These are phyloP conservation scores for Recurvomyces mirabilis DNA, from an alignment of 495 filamentous ascomycete species.

Conservation along the genomic window DNA sequence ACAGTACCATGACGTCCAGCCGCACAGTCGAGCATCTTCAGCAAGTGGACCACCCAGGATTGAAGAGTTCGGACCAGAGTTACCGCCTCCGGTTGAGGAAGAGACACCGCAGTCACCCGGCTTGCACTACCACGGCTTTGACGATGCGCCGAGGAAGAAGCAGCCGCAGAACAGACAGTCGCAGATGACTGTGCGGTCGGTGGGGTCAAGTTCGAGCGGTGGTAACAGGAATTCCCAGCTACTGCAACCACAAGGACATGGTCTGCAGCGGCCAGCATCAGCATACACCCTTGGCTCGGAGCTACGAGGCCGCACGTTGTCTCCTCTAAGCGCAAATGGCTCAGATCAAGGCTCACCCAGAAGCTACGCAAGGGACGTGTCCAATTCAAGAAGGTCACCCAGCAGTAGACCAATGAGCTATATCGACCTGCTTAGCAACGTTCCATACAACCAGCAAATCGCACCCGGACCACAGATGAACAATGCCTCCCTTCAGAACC, in stretches of 20 bases:
- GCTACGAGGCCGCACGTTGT: conserved; percentile 46
- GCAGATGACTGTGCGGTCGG: conserved; percentile 10
- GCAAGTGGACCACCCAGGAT: conserved; percentile 5
- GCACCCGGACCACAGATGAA: conserved; percentile 64
- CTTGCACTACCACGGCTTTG: conserved; percentile 20
- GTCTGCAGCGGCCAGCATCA: conserved; percentile 55
- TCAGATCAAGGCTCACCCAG: conserved; percentile 32
- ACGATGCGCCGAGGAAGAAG: conserved; percentile 13
- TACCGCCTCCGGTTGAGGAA: background rate
- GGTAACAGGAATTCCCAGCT: conserved; percentile 5
- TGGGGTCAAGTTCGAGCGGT: conserved; percentile 9
- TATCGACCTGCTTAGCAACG: conserved; percentile 67
- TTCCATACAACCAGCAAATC: conserved; percentile 77
- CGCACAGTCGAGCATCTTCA: conserved; percentile 11
- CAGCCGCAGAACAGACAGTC: conserved; percentile 7
- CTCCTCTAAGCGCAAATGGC: conserved; percentile 31
- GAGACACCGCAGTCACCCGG: background rate
- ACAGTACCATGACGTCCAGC: background rate
- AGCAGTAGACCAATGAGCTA: conserved; percentile 71
- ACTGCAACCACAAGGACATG: conserved; percentile 26
- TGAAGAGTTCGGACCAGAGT: conserved; percentile 12
- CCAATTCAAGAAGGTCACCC: conserved; percentile 45
- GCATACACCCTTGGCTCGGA: conserved; percentile 64
- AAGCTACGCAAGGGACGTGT: conserved; percentile 22
- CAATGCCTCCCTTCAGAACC: conserved; percentile 61